Conservation (phyloP, 2,329 filamentous ascomycete species). For the Colletotrichum liaoningense region DNA sequence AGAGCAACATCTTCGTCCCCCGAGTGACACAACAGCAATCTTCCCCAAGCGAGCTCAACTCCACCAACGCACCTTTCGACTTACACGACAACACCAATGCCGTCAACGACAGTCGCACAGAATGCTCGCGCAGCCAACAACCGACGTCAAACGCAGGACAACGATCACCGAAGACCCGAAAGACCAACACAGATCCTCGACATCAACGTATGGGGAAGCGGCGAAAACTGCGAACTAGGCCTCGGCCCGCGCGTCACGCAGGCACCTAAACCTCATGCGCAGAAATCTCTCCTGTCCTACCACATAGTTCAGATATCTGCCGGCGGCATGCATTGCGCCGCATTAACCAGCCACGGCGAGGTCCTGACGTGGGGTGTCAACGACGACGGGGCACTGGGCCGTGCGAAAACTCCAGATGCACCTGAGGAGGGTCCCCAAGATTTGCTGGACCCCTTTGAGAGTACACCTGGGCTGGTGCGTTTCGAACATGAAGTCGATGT, state of each 20-base stretch:
- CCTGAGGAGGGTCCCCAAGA: constrained; percentile 58
- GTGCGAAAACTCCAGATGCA: constrained; percentile 53
- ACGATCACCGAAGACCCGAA: background rate
- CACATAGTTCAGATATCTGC: constrained; percentile 72
- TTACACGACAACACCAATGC: background rate
- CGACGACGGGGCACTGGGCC: constrained; percentile 72
- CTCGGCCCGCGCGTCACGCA: constrained; percentile 14
- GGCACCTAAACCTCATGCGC: constrained; percentile 54
- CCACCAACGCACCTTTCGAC: background rate
- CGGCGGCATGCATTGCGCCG: constrained; percentile 73
- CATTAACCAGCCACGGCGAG: constrained; percentile 71
- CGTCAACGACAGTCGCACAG: background rate
- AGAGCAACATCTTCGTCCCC: background rate
- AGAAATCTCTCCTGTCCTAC: constrained; percentile 61
- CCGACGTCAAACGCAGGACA: too few species aligned
- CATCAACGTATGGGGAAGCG: constrained; percentile 33
- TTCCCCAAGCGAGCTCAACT: background rate
- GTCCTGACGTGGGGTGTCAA: constrained; percentile 77
- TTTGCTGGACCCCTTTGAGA: constrained; percentile 50
- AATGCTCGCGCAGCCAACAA: background rate
- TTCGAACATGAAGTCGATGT: constrained; percentile 63
- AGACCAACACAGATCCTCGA: constrained; percentile 16
- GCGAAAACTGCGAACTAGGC: constrained; percentile 31
- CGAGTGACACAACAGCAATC: background rate
- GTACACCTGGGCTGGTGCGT: constrained; percentile 65